Evolutionary conservation across 176 grass and related monocot genomes (phyloP), one percentile per base, ranked within the genome.

Genomic region (Triticum turgidum): DNA sequence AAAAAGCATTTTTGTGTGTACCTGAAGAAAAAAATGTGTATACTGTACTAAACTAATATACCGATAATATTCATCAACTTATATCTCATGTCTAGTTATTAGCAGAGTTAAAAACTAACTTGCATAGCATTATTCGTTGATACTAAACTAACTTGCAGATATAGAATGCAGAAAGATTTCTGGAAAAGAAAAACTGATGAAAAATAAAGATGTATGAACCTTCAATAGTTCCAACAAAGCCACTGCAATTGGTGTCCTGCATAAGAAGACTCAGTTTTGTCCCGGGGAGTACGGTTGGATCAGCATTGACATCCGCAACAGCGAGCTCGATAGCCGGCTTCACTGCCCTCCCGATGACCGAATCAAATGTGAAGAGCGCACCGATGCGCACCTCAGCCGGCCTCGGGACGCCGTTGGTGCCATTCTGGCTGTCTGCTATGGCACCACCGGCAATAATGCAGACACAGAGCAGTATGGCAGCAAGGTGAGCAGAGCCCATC

Each of bases 181-280:
- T 21, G 51, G 20, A 69, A 51, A 68, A 37, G 18, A 37, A 79
- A 22, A 27, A n/a, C 20, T 65, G 32, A 44, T 18, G 34, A 32
- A 64, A 63, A 47, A 14, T 47, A 59, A 73, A 3, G 30, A 80
- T 73, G 64, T 39, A 18, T 45, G 37, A 22, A 95, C 90, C 93
- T 89, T 90, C 83, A 21, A 92, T 87, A n/a, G 77, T 92, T 44
- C 93, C 93, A 34, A 92, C 64, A 91, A 95, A 95, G 37, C 90
- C 88, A 74, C 93, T 95, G 86, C 90, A 95, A 64, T 95, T 92
- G 17, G 93, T 92, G 61, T 95, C 93, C 86, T 95, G 93, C 86
- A 80, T 72, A 47, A 89, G 61, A 76, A 95, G 25, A 67, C 68
- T 90, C 22, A 95, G 51, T 33, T 77, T 90, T 8, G 90, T 95